Evolutionary conservation across 352 stramenopile genomes (phyloP).

Genomic region (Phytophthora gonapodyides): DNA sequence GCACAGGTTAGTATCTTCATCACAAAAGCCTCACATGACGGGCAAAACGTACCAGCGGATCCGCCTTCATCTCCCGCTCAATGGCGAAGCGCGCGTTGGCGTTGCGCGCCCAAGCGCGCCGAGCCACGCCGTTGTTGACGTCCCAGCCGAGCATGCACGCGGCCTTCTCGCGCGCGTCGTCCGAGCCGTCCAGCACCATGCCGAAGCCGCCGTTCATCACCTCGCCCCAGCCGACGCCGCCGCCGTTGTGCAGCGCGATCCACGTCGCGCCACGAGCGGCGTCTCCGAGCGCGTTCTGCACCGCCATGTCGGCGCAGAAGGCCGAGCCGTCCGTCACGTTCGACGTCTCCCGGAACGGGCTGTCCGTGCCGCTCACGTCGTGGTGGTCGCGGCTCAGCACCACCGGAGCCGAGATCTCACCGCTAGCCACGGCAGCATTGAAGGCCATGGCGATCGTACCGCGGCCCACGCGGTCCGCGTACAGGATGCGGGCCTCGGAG

Average conservation of each 20-base stretch:
- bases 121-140: slow-evolving; percentile 89
- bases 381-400: slow-evolving; percentile 90
- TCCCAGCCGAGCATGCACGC: slow-evolving; percentile 87
- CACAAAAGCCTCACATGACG: neutral
- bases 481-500: slow-evolving; percentile 90
- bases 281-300: slow-evolving; percentile 90
- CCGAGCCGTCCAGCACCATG: slow-evolving; percentile 84
- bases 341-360: slow-evolving; percentile 88
- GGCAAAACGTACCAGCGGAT: slow-evolving; percentile 58
- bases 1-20: slow-evolving; percentile 18
- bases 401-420: slow-evolving; percentile 70
- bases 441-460: slow-evolving; percentile 81
- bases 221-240: slow-evolving; percentile 88
- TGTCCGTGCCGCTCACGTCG: slow-evolving; percentile 89
- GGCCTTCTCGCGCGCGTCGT: slow-evolving; percentile 65
- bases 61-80: slow-evolving; percentile 78
- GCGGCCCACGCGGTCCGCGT: slow-evolving; percentile 80
- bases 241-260: slow-evolving; percentile 90
- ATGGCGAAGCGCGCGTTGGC: slow-evolving; percentile 86
- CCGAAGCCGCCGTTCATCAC: slow-evolving; percentile 91
- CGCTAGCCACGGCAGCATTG: slow-evolving; percentile 76
- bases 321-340: slow-evolving; percentile 88
- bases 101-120: slow-evolving; percentile 84
- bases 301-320: slow-evolving; percentile 90
- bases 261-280: slow-evolving; percentile 84